Conservation (phyloP, 2,329 filamentous ascomycete species). For the Metarhizium album region DNA sequence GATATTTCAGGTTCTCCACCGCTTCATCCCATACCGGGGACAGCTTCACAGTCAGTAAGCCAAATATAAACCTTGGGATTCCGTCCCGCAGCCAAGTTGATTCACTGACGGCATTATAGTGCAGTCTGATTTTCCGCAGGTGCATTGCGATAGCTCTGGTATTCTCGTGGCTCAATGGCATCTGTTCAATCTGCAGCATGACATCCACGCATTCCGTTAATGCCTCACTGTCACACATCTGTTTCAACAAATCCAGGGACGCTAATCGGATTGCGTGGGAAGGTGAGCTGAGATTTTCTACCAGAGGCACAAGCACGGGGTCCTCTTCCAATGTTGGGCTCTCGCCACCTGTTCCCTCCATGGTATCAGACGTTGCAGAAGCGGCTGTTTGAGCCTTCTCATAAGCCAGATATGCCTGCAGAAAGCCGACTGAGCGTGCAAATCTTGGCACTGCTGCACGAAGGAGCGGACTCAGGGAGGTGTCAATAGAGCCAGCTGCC, state of each 20-base stretch:
- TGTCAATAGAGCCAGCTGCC: conserved; percentile 45
- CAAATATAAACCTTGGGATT: conserved; percentile 76
- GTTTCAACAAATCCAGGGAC: conserved; percentile 61
- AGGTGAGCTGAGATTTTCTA: conserved; percentile 63
- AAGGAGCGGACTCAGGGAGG: conserved; percentile 52
- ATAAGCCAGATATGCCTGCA: conserved; percentile 51
- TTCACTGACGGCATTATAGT: conserved; percentile 48
- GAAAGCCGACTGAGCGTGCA: conserved; percentile 53
- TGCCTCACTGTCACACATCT: conserved; percentile 31
- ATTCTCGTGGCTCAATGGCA: conserved; percentile 65
- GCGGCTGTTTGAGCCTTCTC: conserved; percentile 25
- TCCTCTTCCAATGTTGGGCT: conserved; percentile 38
- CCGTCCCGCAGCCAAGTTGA: conserved; percentile 58
- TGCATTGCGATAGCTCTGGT: conserved; percentile 73
- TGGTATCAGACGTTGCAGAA: conserved; percentile 9
- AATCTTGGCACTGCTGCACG: conserved; percentile 57
- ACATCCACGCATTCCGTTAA: conserved; percentile 24
- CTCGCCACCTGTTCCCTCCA: conserved; percentile 31
- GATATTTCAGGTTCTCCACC: conserved; percentile 61
- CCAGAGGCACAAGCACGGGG: conserved; percentile 51
- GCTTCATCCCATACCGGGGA: conserved; percentile 83
- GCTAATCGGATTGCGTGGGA: conserved; percentile 64
- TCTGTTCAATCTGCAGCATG: conserved; percentile 73
- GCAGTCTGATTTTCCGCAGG: conserved; percentile 61
- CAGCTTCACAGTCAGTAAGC: conserved; percentile 75